Base-by-base conservation (phyloP, 2,329 filamentous ascomycete species). In the Epichloe uncinata region DNA sequence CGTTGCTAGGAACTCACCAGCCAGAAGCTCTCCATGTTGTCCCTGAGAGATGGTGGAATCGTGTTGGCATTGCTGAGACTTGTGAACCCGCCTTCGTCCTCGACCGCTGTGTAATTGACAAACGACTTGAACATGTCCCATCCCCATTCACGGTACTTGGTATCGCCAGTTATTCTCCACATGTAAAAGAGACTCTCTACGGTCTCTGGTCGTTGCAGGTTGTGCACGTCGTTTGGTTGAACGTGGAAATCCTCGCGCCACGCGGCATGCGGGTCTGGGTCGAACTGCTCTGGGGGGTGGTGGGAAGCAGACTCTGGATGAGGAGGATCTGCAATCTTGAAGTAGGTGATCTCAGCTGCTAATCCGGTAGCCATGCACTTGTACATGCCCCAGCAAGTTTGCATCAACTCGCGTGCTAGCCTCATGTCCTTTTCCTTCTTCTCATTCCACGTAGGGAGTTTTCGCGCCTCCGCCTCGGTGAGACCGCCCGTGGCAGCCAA, bases 11-110 rank as follows among this genome's bases (percentile, higher is more conserved):
- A 33, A 72, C 84, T 70, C 69, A 87, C 85, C 73, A 98, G 78
- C 93, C 93, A 98, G 70, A 97, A 97, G 63, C 88, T 94, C 70
- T 98, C 93, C 91, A 98, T 96, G 59, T 97, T 97, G 67, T 98
- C 91, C 53, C 81, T 75, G 43, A 73, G 71, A 13, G 72, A 66
- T 0, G 88, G 81, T 18, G 90, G 89, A 9, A 93, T 68, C 5
- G 69, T 67, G 56, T 84, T 82, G 26, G 89, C 90, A 62, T 94
- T 80, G 16, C 75, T 75, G 53, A 97, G 73, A 56, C 85, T 90
- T 1, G 87, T 88, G 63, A 94, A 97, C 0, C 89, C 89, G 38
- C 82, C 82, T 37, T 81, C 81, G 38, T 90, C 84, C 42, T 79
- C 74, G 2, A 95, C 84, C 6, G 85, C 80, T 0, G 87, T 95